These are phyloP conservation scores for Crataegus laevigata DNA, from an alignment of 306 rosid genomes.

Conservation along the genomic window DNA sequence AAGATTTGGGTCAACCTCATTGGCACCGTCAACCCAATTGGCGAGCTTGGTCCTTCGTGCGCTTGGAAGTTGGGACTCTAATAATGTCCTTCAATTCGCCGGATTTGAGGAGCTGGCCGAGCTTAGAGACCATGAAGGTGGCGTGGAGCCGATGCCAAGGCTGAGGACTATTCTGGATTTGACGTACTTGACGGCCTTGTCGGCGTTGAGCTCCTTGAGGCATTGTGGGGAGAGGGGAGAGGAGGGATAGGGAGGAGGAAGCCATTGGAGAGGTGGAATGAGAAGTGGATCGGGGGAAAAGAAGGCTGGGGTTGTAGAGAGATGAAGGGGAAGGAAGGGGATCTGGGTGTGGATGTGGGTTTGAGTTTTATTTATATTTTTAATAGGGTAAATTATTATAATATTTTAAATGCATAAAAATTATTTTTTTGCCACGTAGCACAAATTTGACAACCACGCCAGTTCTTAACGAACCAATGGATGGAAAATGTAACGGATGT, in stretches of 20 bases:
- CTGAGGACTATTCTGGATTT: slow-evolving; percentile 80
- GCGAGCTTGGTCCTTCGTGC: slow-evolving; percentile 78
- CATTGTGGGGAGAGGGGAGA: slow-evolving; percentile 40
- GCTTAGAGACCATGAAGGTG: slow-evolving; percentile 75
- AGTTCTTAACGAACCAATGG: too few relatives aligned
- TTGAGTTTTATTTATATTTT: too few relatives aligned
- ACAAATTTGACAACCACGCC: too few relatives aligned
- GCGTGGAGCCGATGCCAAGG: slow-evolving; percentile 93
- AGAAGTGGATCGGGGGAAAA: too few relatives aligned
- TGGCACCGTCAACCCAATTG: slow-evolving; percentile 77
- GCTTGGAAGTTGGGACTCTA: slow-evolving; percentile 73
- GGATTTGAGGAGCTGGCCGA: slow-evolving; percentile 51
- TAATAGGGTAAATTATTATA: too few relatives aligned
- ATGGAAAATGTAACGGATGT: too few relatives aligned
- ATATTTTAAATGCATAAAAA: too few relatives aligned
- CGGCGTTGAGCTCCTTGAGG: slow-evolving; percentile 76
- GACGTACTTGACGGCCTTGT: slow-evolving; percentile 75
- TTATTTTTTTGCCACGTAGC: too few relatives aligned
- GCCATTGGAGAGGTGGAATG: slow-evolving; percentile 38
- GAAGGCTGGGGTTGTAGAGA: too few relatives aligned
- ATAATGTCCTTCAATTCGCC: slow-evolving; percentile 53
- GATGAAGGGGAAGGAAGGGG: too few relatives aligned
- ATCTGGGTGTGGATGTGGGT: too few relatives aligned
- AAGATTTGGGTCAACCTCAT: slow-evolving; percentile 69
- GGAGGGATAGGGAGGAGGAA: slow-evolving; percentile 51